Percentiles rank a stretch among this genome's conserved stretches.
These are phyloP conservation scores for Skeletonema grethae DNA, from an alignment of 108 stramenopile genomes.

Conservation along the genomic window DNA sequence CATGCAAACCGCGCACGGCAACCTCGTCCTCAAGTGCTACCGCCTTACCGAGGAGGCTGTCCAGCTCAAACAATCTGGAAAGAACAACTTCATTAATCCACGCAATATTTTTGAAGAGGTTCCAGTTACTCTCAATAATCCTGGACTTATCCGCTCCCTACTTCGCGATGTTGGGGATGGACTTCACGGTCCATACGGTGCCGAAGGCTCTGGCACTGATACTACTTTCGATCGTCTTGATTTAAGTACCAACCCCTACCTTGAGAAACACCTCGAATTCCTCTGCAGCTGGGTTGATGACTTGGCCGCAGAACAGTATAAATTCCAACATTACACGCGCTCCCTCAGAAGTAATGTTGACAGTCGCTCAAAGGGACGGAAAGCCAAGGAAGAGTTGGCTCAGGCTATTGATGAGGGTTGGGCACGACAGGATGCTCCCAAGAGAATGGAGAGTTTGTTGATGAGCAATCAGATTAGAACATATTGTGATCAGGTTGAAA, in stretches of 20 bases:
- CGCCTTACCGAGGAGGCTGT: constrained; percentile 91
- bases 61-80: constrained; percentile 61
- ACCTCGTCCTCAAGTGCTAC: constrained; percentile 90
- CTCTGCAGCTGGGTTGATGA: constrained; percentile 96
- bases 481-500: constrained; percentile 94
- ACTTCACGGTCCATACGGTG: constrained; percentile 45
- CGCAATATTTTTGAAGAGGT: constrained; percentile 92
- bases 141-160: constrained; percentile 84
- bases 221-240: constrained; percentile 88
- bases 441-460: constrained; percentile 89
- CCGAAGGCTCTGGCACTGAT: constrained; percentile 37
- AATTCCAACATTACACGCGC: constrained; percentile 85
- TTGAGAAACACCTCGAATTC: constrained; percentile 96
- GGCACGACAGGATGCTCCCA: constrained; percentile 70
- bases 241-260: constrained; percentile 91
- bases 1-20: constrained; percentile 89
- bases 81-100: constrained; percentile 77
- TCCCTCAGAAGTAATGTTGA: constrained; percentile 52
- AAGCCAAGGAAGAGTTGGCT: constrained; percentile 52
- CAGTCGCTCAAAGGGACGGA: constrained; percentile 48
- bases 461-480: constrained; percentile 90
- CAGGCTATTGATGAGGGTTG: constrained; percentile 52
- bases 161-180: constrained; percentile 78
- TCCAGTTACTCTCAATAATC: constrained; percentile 89
- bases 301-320: constrained; percentile 86